Evolutionary conservation across 2,329 filamentous ascomycete species (phyloP).

Genomic region (Botrytis paeoniae): DNA sequence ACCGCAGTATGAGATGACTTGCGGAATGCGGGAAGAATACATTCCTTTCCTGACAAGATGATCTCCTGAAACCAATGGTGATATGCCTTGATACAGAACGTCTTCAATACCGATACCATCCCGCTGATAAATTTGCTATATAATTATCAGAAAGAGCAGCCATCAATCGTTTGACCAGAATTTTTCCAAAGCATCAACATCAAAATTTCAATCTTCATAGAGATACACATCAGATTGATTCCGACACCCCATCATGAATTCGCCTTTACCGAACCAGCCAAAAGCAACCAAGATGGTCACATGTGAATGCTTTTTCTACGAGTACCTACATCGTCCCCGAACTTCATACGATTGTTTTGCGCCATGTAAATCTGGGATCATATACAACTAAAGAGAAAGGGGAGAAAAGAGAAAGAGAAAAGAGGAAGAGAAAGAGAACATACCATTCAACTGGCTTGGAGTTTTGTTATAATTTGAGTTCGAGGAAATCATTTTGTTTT

Average conservation of each 20-base stretch:
- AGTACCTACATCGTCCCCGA: not conserved
- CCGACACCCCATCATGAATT: not conserved
- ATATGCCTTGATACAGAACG: no score
- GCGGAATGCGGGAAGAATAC: not conserved
- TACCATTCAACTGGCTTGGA: not conserved
- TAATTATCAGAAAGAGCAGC: not conserved
- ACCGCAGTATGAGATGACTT: not conserved
- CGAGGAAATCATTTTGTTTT: not conserved
- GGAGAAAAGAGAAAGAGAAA: not conserved
- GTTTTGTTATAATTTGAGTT: not conserved
- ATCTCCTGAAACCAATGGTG: not conserved
- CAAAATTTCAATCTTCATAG: not conserved
- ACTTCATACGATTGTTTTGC: not conserved
- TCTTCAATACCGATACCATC: not conserved
- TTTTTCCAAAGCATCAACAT: not conserved
- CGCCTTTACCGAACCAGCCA: conserved; percentile 10
- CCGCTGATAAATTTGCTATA: not conserved
- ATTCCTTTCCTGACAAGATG: not conserved
- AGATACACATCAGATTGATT: not conserved
- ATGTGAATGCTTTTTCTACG: conserved; percentile 8
- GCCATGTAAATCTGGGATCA: not conserved
- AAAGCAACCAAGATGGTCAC: conserved; percentile 12
- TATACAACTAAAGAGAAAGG: not conserved
- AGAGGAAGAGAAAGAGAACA: not conserved
- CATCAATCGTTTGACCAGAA: not conserved